These are phyloP conservation scores for Solanum chaucha DNA, from an alignment of 257 asterid genomes.

Conservation along the genomic window DNA sequence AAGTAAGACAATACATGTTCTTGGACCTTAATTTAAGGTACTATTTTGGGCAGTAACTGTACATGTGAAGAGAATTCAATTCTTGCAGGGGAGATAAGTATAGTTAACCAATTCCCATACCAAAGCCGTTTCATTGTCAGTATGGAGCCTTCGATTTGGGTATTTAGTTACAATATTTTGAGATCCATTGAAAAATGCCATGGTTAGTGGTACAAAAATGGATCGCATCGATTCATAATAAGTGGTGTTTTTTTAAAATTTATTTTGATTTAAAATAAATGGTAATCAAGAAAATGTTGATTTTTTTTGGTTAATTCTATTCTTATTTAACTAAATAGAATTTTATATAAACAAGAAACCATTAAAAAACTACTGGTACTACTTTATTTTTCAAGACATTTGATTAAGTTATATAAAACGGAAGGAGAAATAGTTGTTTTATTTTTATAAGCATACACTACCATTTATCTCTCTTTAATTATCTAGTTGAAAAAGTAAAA, in stretches of 20 bases:
- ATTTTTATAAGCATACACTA: neutral
- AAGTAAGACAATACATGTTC: neutral
- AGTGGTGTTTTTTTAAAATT: neutral
- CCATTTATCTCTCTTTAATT: neutral
- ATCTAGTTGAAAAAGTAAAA: neutral
- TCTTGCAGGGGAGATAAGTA: neutral
- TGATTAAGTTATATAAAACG: neutral
- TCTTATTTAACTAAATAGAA: neutral
- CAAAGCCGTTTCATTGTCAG: neutral
- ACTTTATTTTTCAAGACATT: neutral
- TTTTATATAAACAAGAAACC: neutral
- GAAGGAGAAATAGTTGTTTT: too few relatives aligned
- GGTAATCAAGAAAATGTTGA: neutral
- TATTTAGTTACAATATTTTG: neutral
- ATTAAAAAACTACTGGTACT: rapidly evolving
- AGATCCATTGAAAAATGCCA: neutral
- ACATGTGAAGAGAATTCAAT: neutral
- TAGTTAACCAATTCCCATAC: neutral
- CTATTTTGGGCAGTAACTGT: neutral
- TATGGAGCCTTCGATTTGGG: neutral
- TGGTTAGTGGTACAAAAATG: neutral
- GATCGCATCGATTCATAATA: neutral
- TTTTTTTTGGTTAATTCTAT: neutral
- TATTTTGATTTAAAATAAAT: neutral
- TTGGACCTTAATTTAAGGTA: neutral